A percentile compares a stretch with the other conserved stretches of the same genome.
Evolutionary conservation across 164 flowering plant genomes (phyloP).

Genomic region (Tetrastigma voinierianum): DNA sequence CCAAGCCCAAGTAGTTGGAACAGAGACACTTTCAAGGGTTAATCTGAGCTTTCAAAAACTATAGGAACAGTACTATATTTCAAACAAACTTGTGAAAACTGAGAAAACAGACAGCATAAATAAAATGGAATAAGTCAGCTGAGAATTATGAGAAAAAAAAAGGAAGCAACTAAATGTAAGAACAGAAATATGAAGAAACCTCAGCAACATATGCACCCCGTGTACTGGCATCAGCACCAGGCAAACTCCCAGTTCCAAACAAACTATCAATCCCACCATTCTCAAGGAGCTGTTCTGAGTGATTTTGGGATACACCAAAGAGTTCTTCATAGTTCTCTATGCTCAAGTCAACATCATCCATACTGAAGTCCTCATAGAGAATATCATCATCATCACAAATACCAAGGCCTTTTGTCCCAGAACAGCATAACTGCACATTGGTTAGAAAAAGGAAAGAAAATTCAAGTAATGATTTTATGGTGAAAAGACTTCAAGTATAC

Average conservation of each 20-base stretch:
- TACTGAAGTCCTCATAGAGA: conserved; percentile 59
- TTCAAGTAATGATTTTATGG: no score
- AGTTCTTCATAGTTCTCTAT: conserved; percentile 88
- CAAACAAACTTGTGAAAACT: neutral
- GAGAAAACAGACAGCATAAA: neutral
- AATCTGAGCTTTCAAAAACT: neutral
- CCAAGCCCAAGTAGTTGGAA: no score
- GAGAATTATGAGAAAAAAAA: neutral
- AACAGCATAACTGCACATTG: conserved; percentile 38
- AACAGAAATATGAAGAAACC: conserved; percentile 29
- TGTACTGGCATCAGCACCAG: conserved; percentile 50
- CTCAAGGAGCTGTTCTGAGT: conserved; percentile 62
- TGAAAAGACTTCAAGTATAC: no score
- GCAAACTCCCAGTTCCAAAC: conserved; percentile 56
- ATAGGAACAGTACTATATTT: neutral
- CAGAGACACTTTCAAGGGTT: no score
- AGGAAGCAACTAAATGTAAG: neutral
- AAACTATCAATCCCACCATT: conserved; percentile 78
- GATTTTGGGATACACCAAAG: conserved; percentile 59
- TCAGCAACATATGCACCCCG: conserved; percentile 52
- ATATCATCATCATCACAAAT: conserved; percentile 41
- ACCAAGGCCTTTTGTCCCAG: conserved; percentile 43
- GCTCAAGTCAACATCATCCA: conserved; percentile 75
- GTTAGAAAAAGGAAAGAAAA: no score
- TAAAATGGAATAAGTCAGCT: neutral